These are phyloP conservation scores for Fusarium tanahbumbuense DNA, from an alignment of 2,329 filamentous ascomycete genomes.

Conservation along the genomic window DNA sequence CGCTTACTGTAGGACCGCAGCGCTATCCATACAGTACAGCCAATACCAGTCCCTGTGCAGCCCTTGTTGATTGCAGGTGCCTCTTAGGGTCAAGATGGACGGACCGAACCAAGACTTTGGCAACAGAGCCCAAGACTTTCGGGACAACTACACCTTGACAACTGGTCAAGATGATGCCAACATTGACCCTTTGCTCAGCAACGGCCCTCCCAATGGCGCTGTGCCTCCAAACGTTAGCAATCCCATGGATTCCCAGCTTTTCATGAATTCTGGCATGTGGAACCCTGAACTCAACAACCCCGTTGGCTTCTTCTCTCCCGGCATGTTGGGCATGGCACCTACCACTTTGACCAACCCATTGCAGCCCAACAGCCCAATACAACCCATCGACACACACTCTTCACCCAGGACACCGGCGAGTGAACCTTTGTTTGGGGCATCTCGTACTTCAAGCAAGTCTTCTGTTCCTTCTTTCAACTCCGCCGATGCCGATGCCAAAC, in stretches of 20 bases:
- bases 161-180: conserved; percentile 6
- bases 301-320: not conserved
- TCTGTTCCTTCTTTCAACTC: conserved; percentile 27
- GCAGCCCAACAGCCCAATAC: conserved; percentile 10
- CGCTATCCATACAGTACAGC: not conserved
- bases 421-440: conserved; percentile 11
- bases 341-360: not conserved
- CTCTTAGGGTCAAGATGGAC: conserved; percentile 22
- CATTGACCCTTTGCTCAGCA: conserved; percentile 37
- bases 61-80: not conserved
- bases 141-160: not conserved
- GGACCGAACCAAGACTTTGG: not conserved
- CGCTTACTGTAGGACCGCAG: not conserved
- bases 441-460: conserved; percentile 38
- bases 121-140: not conserved
- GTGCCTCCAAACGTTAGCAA: not conserved
- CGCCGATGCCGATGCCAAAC: not conserved
- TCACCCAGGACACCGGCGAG: conserved; percentile 9
- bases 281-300: conserved; percentile 6
- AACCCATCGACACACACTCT: conserved; percentile 17
- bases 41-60: not conserved
- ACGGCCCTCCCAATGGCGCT: not conserved
- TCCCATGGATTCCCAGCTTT: conserved; percentile 7
- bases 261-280: conserved; percentile 21
- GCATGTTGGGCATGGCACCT: not conserved